Evolutionary conservation across 805 yeast genomes (phyloP).

Genomic region (Yarrowia sp.): DNA sequence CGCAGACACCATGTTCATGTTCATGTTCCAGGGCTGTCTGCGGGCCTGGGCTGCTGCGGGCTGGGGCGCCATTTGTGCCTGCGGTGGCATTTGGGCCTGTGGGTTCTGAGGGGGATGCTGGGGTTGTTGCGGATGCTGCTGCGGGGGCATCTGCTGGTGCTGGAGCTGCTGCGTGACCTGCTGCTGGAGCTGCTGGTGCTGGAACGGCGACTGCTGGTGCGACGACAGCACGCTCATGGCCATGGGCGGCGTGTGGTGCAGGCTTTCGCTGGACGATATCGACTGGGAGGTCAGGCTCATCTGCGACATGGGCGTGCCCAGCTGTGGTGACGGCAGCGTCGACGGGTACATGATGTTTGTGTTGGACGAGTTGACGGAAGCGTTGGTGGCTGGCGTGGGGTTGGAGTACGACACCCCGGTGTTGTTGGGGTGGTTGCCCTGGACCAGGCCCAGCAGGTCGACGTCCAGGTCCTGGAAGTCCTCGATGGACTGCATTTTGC

Average conservation of each 20-base stretch:
- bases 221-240: conserved; percentile 14
- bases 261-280: conserved; percentile 34
- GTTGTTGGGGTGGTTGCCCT: conserved; percentile 10
- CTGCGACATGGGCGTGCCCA: conserved; percentile 34
- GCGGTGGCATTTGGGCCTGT: conserved; percentile 22
- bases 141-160: conserved; percentile 7
- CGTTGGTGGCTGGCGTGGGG: conserved; percentile 11
- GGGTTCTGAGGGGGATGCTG: conserved; percentile 15
- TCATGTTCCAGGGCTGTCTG: conserved; percentile 23
- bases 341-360: conserved; percentile 34
- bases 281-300: conserved; percentile 37
- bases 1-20: conserved; percentile 32
- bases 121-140: conserved; percentile 5
- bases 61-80: conserved; percentile 5
- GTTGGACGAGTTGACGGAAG: conserved; percentile 30
- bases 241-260: conserved; percentile 31
- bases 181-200: conserved; percentile 33
- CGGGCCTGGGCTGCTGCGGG: conserved; percentile 18
- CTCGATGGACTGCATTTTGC: conserved; percentile 31
- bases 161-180: conserved; percentile 29
- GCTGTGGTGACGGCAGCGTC: conserved; percentile 26
- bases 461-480: conserved; percentile 39
- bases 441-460: conserved; percentile 32
- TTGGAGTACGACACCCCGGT: background rate
- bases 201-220: conserved; percentile 39